phyloP scores from a whole-genome alignment of 1,284 basidiomycete species.

The Vanrija humicola region DNA sequence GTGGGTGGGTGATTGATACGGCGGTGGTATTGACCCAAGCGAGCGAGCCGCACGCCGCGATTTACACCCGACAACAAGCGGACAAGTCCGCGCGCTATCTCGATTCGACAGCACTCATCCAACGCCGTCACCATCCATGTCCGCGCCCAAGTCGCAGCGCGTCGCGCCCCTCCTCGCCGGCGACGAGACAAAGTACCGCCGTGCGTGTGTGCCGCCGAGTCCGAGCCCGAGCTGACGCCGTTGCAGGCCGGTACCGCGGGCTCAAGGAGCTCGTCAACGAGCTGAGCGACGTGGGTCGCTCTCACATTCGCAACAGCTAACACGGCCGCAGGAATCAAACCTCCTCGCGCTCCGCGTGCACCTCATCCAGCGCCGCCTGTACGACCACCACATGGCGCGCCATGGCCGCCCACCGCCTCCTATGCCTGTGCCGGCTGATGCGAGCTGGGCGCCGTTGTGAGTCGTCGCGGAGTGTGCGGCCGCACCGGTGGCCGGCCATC shows the following conservation, averaged over 20 bases:
- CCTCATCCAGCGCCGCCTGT: conserved; percentile 19
- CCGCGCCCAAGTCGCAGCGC: neutral
- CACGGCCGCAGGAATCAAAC: conserved; percentile 18
- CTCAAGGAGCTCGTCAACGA: conserved; percentile 27
- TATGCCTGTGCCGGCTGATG: conserved; percentile 10
- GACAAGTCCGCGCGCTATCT: no score
- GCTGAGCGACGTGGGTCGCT: conserved; percentile 20
- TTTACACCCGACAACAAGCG: no score
- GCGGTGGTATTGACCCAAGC: no score
- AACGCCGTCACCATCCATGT: neutral
- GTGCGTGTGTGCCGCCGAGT: neutral
- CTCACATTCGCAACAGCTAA: neutral
- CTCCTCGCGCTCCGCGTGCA: conserved; percentile 18
- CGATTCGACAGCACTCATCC: no score
- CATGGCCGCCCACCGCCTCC: conserved; percentile 9
- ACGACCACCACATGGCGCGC: conserved; percentile 13
- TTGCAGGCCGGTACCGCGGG: conserved; percentile 22
- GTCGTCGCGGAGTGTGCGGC: neutral
- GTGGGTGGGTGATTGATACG: no score
- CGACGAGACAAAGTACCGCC: conserved; percentile 19
- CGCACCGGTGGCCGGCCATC: neutral
- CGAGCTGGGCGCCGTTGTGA: conserved; percentile 18
- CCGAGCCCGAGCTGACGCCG: neutral
- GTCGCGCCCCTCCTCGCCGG: conserved; percentile 15
- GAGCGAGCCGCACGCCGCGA: no score